Evolutionary conservation across 345 rosid genomes (phyloP).

Genomic region (Eucalyptus microcorys): DNA sequence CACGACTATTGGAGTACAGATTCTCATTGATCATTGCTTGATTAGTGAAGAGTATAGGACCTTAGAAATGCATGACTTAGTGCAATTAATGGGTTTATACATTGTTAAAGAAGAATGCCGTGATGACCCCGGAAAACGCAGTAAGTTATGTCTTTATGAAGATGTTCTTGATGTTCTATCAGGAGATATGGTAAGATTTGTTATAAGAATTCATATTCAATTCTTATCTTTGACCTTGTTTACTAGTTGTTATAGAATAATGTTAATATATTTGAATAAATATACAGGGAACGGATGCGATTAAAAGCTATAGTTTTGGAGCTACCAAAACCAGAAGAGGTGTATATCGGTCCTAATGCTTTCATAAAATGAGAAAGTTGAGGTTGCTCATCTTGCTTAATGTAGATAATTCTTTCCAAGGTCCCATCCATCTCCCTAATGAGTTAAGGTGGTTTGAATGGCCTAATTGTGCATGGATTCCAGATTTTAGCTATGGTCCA

Average conservation of each 20-base stretch:
- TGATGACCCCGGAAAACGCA: neutral
- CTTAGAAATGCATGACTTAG: neutral
- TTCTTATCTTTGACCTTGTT: neutral
- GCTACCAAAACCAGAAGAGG: neutral
- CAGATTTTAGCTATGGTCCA: neutral
- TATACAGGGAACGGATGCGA: neutral
- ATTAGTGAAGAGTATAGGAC: neutral
- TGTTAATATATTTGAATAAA: neutral
- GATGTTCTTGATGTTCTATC: neutral
- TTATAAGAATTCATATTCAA: neutral
- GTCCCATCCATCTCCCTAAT: neutral
- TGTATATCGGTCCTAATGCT: neutral
- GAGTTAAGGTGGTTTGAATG: neutral
- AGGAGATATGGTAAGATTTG: neutral
- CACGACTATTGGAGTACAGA: neutral
- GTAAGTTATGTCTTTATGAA: neutral
- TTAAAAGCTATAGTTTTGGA: neutral
- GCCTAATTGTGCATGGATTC: neutral
- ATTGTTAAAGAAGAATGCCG: neutral
- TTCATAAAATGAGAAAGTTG: neutral
- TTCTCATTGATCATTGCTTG: neutral
- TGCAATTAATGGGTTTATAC: neutral
- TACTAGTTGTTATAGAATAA: neutral
- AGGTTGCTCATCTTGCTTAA: neutral
- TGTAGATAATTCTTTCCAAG: neutral